Percentiles rank a stretch among this genome's conserved stretches.
phyloP scores from a whole-genome alignment of 768 basidiomycete genomes.

The Phanerochaete carnosa region DNA sequence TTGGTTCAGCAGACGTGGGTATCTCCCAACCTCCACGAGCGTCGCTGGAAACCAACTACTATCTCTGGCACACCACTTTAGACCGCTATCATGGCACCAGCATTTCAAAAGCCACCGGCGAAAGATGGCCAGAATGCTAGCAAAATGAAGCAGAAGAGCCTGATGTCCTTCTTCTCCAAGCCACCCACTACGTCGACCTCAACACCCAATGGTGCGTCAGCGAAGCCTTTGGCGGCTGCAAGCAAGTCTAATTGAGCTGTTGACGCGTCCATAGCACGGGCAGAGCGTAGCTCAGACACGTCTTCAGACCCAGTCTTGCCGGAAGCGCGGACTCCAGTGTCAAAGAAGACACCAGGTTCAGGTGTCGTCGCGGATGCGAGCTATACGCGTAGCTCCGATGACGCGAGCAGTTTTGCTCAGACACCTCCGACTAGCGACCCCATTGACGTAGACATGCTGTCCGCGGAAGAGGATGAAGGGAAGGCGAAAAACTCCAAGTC shows the following conservation, averaged over 20 bases:
- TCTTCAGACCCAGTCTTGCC: conserved; percentile 17
- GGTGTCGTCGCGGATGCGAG: conserved; percentile 35
- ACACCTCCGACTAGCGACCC: conserved; percentile 79
- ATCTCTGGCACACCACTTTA: background rate
- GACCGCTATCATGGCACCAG: background rate
- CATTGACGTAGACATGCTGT: conserved; percentile 73
- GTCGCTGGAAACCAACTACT: background rate
- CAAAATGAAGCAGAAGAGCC: conserved; percentile 67
- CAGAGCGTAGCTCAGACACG: conserved; percentile 12
- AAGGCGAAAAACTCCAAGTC: conserved; percentile 6
- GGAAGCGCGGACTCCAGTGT: conserved; percentile 16
- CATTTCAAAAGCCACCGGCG: background rate
- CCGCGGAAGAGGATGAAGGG: conserved; percentile 43
- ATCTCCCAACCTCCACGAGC: conserved; percentile 2
- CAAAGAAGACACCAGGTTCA: conserved; percentile 28
- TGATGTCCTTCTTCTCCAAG: conserved; percentile 62
- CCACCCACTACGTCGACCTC: background rate
- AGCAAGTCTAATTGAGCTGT: background rate
- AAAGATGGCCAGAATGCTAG: conserved; percentile 5
- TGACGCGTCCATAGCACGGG: background rate
- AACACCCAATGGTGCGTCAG: background rate
- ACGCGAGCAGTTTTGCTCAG: conserved; percentile 41
- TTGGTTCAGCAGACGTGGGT: background rate
- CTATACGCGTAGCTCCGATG: conserved; percentile 44
- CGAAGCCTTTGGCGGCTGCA: background rate